Conservation (phyloP, 768 basidiomycete genomes). For the Phylloporus sp. region DNA sequence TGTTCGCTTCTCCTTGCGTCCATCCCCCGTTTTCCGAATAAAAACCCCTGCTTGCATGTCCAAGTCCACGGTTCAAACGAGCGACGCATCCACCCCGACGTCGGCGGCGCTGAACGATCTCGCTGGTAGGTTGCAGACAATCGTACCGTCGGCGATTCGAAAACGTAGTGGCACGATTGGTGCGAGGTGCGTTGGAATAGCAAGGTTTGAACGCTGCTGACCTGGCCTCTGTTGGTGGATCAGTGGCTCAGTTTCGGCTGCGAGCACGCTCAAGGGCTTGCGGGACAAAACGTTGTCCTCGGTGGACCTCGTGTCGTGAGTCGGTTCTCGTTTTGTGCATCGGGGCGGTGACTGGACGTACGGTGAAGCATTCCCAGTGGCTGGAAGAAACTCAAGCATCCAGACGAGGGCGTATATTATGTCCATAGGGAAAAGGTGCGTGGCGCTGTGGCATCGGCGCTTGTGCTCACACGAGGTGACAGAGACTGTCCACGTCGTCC, state of each 20-base stretch:
- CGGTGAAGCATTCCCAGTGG: conserved; percentile 13
- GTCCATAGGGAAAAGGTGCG: conserved; percentile 31
- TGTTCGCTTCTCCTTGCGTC: not conserved
- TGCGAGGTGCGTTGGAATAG: conserved; percentile 7
- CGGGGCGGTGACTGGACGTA: not conserved
- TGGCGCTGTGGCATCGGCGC: not conserved
- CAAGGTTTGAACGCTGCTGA: not conserved
- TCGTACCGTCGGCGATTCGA: conserved; percentile 14
- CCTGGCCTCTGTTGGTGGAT: not conserved
- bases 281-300: conserved; percentile 1
- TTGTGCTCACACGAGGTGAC: not conserved
- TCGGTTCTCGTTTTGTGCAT: not conserved
- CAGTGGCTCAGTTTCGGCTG: not conserved
- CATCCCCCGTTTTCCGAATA: not conserved
- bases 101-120: not conserved
- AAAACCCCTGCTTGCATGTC: not conserved
- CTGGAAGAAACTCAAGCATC: conserved; percentile 30
- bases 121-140: conserved; percentile 7
- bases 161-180: not conserved
- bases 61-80: conserved; percentile 2
- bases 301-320: conserved; percentile 7
- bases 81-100: not conserved
- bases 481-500: conserved; percentile 16
- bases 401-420: conserved; percentile 33
- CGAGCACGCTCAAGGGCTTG: conserved; percentile 18